Evolutionary conservation across 192 early-diverging fungal species (phyloP), one percentile per base, ranked within the genome.

Genomic region (Podila horticola): DNA sequence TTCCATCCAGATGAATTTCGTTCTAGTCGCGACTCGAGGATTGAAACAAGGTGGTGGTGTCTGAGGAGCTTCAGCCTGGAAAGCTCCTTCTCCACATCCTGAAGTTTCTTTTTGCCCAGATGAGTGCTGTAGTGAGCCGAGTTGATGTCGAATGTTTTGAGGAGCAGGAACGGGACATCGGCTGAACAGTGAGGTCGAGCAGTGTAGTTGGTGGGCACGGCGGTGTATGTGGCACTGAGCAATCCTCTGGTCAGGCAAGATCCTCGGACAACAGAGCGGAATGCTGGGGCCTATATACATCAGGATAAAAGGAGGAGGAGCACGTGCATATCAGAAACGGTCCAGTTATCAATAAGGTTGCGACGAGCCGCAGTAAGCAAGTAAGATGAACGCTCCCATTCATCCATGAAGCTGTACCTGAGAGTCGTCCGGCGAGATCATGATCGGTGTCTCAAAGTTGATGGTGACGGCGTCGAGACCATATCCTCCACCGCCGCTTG

Each of bases 11-110:
- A 51, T 4, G 30, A 24, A 5, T 67, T 66, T 13, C 83, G 75
- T 34, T 89, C 89, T 33, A 92, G 68, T 30, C 84, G 85, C 7
- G 87, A 86, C 33, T 89, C 91, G 58, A 91, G 87, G 30, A 92
- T 86, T 2, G 85, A 75, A 17, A 89, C 83, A 41, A 91, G 82
- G 58, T 92, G 86, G 15, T 84, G 85, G 66, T 93, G 91, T 28
- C 88, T 83, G 20, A 93, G 84, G 13, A 85, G 64, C 48, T 86
- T 84, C 10, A 94, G 62, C 31, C 84, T 79, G n/a, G 90, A 88
- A 28, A 93, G 73, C 72, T 91, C 89, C 48, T 82, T 70, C 67
- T 90, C 89, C 3, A 90, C 75, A 30, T 90, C 89, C 67, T 90
- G 87, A 19, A 90, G 66, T 51, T 86, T 89, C 34, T 77, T 84